Percentiles rank a stretch among this genome's conserved stretches.
Conservation (phyloP, 2,329 filamentous ascomycete species). For the Trichoderma lentiforme region DNA sequence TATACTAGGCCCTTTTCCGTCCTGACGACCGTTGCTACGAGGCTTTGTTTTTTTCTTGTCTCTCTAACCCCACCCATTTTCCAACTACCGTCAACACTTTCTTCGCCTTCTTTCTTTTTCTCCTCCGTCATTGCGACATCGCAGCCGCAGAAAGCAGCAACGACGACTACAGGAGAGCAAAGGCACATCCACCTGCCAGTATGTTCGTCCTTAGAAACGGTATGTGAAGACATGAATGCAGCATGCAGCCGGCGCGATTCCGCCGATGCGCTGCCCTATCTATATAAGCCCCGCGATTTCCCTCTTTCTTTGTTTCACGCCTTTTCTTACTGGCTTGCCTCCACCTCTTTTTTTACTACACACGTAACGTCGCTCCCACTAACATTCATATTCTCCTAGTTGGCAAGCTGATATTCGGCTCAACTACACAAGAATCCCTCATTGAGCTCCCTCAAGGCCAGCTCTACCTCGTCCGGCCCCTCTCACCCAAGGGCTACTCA, state of each 20-base stretch:
- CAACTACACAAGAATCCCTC: conserved; percentile 81
- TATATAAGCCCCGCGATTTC: conserved; percentile 2
- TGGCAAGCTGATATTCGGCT: conserved; percentile 89
- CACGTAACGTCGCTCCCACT: neutral
- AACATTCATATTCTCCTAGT: conserved; percentile 48
- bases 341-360: neutral
- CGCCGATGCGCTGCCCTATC: neutral
- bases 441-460: conserved; percentile 94
- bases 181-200: conserved; percentile 23
- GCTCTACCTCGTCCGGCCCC: conserved; percentile 91
- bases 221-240: conserved; percentile 26
- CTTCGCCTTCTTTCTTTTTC: neutral
- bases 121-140: neutral
- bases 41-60: conserved; percentile 6
- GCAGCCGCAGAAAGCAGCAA: neutral
- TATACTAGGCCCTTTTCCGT: neutral
- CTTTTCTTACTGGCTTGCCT: neutral
- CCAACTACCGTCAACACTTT: neutral
- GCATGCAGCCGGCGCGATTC: neutral
- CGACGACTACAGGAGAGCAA: conserved; percentile 2
- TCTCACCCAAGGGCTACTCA: conserved; percentile 95
- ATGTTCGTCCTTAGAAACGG: conserved; percentile 41
- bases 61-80: neutral
- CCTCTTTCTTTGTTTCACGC: neutral
- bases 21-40: conserved; percentile 16